Percentiles rank a stretch among this genome's conserved stretches.
Evolutionary conservation across 2,329 filamentous ascomycete species (phyloP).

Genomic region (Cladosporium sp.): DNA sequence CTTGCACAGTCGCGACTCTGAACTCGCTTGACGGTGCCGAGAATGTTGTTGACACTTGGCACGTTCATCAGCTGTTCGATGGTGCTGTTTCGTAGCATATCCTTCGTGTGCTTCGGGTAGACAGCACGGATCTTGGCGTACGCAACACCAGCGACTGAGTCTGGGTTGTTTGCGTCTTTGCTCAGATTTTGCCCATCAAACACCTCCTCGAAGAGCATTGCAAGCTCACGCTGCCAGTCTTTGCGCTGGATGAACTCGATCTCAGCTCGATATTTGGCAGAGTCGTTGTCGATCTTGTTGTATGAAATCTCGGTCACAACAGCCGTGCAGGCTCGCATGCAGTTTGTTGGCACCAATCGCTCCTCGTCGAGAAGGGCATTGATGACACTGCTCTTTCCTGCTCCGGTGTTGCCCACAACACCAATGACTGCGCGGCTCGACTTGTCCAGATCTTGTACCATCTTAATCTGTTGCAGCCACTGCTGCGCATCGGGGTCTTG

Average conservation of each 20-base stretch:
- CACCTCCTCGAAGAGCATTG: constrained; percentile 52
- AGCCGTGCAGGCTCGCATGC: constrained; percentile 63
- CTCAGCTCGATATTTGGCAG: constrained; percentile 52
- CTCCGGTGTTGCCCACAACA: constrained; percentile 62
- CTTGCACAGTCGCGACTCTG: constrained; percentile 36
- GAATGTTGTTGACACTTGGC: constrained; percentile 41
- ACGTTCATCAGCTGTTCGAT: constrained; percentile 47
- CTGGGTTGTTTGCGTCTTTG: constrained; percentile 41
- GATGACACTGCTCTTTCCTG: constrained; percentile 63
- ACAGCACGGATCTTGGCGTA: constrained; percentile 55
- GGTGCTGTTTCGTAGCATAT: constrained; percentile 39
- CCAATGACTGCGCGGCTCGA: constrained; percentile 53
- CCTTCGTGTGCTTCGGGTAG: constrained; percentile 46
- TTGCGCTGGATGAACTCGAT: constrained; percentile 57
- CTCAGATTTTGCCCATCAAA: constrained; percentile 42
- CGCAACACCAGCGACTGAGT: constrained; percentile 51
- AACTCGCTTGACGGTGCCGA: constrained; percentile 50
- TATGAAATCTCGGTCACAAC: constrained; percentile 62
- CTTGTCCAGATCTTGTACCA: constrained; percentile 41
- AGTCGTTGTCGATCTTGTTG: constrained; percentile 48
- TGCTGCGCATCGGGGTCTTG: constrained; percentile 36
- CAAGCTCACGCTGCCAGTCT: constrained; percentile 57
- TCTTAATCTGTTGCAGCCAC: constrained; percentile 46
- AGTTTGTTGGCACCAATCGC: constrained; percentile 56
- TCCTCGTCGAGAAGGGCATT: constrained; percentile 65